phyloP scores from a whole-genome alignment of 2,329 filamentous ascomycete genomes.

The Penicillium sclerotiorum region DNA sequence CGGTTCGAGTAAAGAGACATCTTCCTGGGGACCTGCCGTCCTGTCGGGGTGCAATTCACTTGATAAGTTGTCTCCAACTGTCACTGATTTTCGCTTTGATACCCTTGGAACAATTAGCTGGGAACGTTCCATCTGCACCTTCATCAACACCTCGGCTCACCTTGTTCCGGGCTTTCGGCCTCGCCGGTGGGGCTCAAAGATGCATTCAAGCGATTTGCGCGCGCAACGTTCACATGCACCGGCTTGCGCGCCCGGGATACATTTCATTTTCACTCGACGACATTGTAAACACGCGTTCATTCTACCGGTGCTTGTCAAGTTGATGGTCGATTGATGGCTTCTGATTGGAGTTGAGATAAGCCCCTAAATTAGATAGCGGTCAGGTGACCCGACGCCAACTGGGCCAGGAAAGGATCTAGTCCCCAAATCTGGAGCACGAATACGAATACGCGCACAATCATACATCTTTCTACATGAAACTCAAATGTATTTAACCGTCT shows the following conservation, averaged over 20 bases:
- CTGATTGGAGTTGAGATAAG: background rate
- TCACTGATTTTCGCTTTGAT: slow-evolving; percentile 1
- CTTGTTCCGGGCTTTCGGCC: slow-evolving; percentile 39
- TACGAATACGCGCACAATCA: too few relatives aligned
- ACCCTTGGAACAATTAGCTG: slow-evolving; percentile 23
- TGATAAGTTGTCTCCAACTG: background rate
- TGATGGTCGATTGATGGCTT: background rate
- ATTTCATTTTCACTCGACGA: slow-evolving; percentile 45
- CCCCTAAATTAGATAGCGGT: background rate
- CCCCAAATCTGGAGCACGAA: too few relatives aligned
- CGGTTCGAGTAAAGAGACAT: background rate
- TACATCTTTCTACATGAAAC: too few relatives aligned
- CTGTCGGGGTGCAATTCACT: background rate
- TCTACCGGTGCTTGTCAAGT: background rate
- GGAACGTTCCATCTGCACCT: slow-evolving; percentile 33
- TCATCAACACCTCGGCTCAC: slow-evolving; percentile 17
- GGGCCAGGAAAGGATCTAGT: too few relatives aligned
- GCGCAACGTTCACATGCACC: slow-evolving; percentile 39
- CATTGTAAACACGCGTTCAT: slow-evolving; percentile 41
- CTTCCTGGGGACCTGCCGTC: background rate
- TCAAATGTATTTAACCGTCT: too few relatives aligned
- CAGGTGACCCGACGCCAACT: too few relatives aligned
- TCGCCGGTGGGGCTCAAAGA: slow-evolving; percentile 43
- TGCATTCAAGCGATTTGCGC: slow-evolving; percentile 41
- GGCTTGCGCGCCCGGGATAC: slow-evolving; percentile 22